Conservation (phyloP, 208 protist genomes). For the Acanthamoeba castellanii region DNA sequence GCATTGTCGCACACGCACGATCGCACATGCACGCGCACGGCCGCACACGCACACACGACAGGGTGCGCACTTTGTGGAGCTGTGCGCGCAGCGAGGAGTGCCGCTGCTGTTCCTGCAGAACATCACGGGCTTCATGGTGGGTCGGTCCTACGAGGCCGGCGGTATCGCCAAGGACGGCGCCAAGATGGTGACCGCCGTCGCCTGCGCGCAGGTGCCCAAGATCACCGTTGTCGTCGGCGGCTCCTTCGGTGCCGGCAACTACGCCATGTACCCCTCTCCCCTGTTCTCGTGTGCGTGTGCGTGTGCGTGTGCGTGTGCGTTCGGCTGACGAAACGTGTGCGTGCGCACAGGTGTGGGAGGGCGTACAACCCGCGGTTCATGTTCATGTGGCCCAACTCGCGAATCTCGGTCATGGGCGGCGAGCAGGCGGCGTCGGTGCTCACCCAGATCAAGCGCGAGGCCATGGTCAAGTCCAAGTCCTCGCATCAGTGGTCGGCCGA, state of each 20-base stretch:
- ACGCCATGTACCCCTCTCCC: conserved; percentile 92
- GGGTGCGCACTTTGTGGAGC: conserved; percentile 88
- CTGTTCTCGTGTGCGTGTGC: too few species aligned
- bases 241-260: conserved; percentile 97
- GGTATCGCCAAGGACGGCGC: conserved; percentile 98
- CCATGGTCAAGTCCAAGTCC: conserved; percentile 63
- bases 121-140: conserved; percentile 95
- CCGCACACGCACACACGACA: conserved; percentile 63
- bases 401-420: conserved; percentile 97
- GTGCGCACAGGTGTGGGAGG: conserved; percentile 91
- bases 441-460: not conserved
- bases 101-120: conserved; percentile 98
- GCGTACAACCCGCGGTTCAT: conserved; percentile 92
- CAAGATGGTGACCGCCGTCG: conserved; percentile 96
- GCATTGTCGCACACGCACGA: too few species aligned
- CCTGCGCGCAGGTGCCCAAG: conserved; percentile 95
- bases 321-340: conserved; percentile 94
- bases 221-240: conserved; percentile 96
- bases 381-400: conserved; percentile 97
- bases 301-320: conserved; percentile 92
- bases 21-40: conserved; percentile 76
- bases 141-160: conserved; percentile 76
- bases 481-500: conserved; percentile 81
- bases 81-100: conserved; percentile 96
- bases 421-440: conserved; percentile 88